phyloP scores from a whole-genome alignment of 2,329 filamentous ascomycete species.

The Paraphaeosphaeria minitans region DNA sequence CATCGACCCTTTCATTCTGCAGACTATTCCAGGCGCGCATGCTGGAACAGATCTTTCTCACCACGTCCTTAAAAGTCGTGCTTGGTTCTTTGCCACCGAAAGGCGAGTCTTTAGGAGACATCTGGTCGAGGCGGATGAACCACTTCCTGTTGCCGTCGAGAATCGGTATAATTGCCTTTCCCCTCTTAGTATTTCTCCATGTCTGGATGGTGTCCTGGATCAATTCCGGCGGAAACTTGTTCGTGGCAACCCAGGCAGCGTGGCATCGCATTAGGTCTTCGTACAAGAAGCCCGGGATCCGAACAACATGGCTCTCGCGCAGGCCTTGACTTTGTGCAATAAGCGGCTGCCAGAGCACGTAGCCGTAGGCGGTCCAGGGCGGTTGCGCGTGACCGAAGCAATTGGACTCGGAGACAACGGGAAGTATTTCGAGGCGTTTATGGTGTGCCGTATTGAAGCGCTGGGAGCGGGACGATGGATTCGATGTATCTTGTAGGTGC shows the following conservation, averaged over 20 bases:
- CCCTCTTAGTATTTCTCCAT: conserved; percentile 4
- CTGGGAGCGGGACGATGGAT: conserved; percentile 14
- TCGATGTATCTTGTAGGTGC: conserved; percentile 12
- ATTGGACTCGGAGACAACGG: conserved; percentile 11
- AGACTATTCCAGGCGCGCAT: conserved; percentile 45
- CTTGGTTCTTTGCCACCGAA: conserved; percentile 7
- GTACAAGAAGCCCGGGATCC: conserved; percentile 24
- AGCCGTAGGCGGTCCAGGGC: conserved; percentile 44
- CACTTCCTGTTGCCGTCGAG: conserved; percentile 19
- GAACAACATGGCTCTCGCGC: conserved; percentile 21
- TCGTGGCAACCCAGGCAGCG: conserved; percentile 11
- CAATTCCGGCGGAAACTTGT: neutral
- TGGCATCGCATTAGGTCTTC: conserved; percentile 38
- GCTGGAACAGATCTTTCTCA: conserved; percentile 48
- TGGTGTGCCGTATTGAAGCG: conserved; percentile 23
- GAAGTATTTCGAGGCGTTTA: conserved; percentile 11
- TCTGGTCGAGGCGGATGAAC: conserved; percentile 52
- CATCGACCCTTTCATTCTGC: conserved; percentile 19
- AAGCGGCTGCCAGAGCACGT: conserved; percentile 51
- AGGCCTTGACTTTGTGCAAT: conserved; percentile 46
- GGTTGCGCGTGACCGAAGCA: conserved; percentile 20
- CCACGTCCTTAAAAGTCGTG: conserved; percentile 9
- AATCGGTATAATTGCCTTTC: conserved; percentile 6
- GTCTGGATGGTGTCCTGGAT: conserved; percentile 12
- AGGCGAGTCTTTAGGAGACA: conserved; percentile 50